These are phyloP conservation scores for Suillus bovinus DNA, from an alignment of 768 basidiomycete genomes.

Conservation along the genomic window DNA sequence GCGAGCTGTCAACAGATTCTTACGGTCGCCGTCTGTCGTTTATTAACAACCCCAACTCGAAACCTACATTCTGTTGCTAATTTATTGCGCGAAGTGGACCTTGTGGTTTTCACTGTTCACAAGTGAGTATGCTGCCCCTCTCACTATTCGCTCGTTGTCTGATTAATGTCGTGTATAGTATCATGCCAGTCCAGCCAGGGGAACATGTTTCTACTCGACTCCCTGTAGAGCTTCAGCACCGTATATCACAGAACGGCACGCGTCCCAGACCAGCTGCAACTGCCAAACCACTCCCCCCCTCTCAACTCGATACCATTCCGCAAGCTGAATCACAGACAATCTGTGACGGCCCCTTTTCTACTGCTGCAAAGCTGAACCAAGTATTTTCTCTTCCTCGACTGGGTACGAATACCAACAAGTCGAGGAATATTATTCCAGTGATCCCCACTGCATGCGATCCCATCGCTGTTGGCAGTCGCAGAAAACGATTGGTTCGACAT, in stretches of 20 bases:
- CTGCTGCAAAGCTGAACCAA: slow-evolving; percentile 41
- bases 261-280: background rate
- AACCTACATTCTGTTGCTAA: background rate
- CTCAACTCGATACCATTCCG: slow-evolving; percentile 12
- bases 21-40: background rate
- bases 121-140: background rate
- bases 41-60: background rate
- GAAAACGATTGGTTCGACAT: background rate
- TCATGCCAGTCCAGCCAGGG: background rate
- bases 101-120: background rate
- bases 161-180: background rate
- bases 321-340: slow-evolving; percentile 25
- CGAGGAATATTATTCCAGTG: background rate
- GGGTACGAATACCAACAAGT: slow-evolving; percentile 10
- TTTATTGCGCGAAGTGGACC: background rate
- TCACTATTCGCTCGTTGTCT: background rate
- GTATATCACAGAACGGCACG: background rate
- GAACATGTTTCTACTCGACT: background rate
- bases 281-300: background rate
- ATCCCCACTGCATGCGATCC: background rate
- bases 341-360: slow-evolving; percentile 34
- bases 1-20: background rate
- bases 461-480: background rate
- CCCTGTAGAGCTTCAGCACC: background rate
- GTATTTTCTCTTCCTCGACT: slow-evolving; percentile 40